Evolutionary conservation across 2,329 filamentous ascomycete species (phyloP), one percentile per base, ranked within the genome.

Genomic region (Trichoderma sp.): DNA sequence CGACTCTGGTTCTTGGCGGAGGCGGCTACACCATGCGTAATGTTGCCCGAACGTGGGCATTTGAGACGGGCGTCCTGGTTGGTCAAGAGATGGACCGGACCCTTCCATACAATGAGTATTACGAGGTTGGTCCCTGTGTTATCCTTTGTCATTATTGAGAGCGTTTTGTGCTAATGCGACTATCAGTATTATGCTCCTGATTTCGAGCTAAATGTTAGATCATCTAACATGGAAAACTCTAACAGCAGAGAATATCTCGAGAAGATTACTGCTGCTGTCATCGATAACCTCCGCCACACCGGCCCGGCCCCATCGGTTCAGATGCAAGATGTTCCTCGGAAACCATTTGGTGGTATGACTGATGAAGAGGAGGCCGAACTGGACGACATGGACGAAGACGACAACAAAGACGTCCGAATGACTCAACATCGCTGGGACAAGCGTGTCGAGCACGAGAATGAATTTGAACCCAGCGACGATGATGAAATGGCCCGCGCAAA

Each of bases 11-110:
- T 24, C 89, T 99, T 21, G 96, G 96, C 37, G 96, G 96, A 19
- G 96, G 96, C 72, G 96, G 96, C 59, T 99, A 99, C 81, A 99
- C 96, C 0, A 96, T 97, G 80, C 91, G 96, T 72, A 99, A 99
- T 73, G 96, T 99, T 13, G 95, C 96, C 21, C 92, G 96, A 61
- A 96, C 95, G 5, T 99, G 96, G 96, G 94, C 94, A 7, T 97
- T 95, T 78, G 96, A 99, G 81, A 99, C 96, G 1, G 95, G 95
- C 73, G 87, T 94, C 70, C 86, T 98, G 10, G 92, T 97, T 24
- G 92, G 92, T 33, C 89, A 94, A 70, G 87, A 92, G 35, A 92
- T 98, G 86, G 86, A 89, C 13, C 86, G 91, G 5, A 90, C 92
- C n/a, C 85, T 98, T 52, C 95, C 95, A 0, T 98, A 94, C 80